Percentiles rank a stretch among this genome's conserved stretches.
Evolutionary conservation across 2,329 filamentous ascomycete genomes (phyloP).

Genomic region (Capronia americana): DNA sequence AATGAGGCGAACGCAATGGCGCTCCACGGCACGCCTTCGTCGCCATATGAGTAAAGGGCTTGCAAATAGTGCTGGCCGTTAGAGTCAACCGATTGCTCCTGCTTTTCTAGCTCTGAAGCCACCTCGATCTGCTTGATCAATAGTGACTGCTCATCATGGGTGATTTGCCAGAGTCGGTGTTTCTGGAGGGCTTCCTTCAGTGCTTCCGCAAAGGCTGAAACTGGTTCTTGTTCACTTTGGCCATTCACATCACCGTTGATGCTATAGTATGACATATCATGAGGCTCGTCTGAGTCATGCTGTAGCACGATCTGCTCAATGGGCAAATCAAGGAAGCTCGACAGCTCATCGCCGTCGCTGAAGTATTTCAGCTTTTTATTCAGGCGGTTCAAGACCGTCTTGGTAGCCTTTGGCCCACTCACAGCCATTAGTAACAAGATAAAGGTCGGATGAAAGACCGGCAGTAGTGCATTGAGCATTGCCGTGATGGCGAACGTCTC

Average conservation of each 20-base stretch:
- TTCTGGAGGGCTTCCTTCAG: slow-evolving; percentile 80
- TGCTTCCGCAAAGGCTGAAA: slow-evolving; percentile 70
- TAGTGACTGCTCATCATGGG: slow-evolving; percentile 58
- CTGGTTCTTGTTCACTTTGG: slow-evolving; percentile 65
- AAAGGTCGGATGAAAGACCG: slow-evolving; percentile 91
- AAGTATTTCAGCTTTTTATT: slow-evolving; percentile 81
- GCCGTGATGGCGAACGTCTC: slow-evolving; percentile 31
- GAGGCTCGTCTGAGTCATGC: neutral
- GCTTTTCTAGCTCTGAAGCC: slow-evolving; percentile 80
- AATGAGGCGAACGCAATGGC: slow-evolving; percentile 83
- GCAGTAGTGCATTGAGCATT: slow-evolving; percentile 82
- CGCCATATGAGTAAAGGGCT: slow-evolving; percentile 73
- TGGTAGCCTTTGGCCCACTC: slow-evolving; percentile 75
- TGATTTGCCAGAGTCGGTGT: slow-evolving; percentile 77
- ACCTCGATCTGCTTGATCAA: slow-evolving; percentile 83
- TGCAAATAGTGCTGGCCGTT: slow-evolving; percentile 78
- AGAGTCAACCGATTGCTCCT: slow-evolving; percentile 86
- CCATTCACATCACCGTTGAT: slow-evolving; percentile 44
- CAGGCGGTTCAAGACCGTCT: slow-evolving; percentile 73
- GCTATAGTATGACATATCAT: slow-evolving; percentile 15
- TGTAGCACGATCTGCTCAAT: slow-evolving; percentile 52
- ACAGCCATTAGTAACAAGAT: slow-evolving; percentile 79
- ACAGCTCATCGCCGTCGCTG: slow-evolving; percentile 78
- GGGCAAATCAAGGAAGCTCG: slow-evolving; percentile 73
- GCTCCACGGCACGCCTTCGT: slow-evolving; percentile 63